Conservation (phyloP, 2,329 filamentous ascomycete genomes). For the Aspergillus pseudonomiae region DNA sequence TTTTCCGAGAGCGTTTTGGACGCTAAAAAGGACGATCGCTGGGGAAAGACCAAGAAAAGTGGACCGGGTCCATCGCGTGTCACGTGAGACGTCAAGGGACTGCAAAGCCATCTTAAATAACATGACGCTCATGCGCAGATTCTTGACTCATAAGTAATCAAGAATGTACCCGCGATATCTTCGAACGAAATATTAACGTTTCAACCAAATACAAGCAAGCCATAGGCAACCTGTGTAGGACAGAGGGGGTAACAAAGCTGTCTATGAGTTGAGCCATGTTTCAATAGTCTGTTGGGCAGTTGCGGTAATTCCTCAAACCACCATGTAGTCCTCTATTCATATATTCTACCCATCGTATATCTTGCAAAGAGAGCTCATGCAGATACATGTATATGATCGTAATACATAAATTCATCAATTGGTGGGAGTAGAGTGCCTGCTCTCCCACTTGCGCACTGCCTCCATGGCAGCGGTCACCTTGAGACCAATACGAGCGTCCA, state of each 20-base stretch:
- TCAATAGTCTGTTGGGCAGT: not conserved
- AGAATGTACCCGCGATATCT: too few species aligned
- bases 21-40: not conserved
- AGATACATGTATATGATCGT: constrained; percentile 15
- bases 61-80: not conserved
- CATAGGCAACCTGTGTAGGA: too few species aligned
- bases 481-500: constrained; percentile 60
- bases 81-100: not conserved
- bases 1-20: constrained; percentile 14
- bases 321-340: not conserved
- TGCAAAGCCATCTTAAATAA: too few species aligned
- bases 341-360: not conserved
- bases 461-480: constrained; percentile 52
- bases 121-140: too few species aligned
- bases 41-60: not conserved
- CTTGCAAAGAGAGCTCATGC: not conserved
- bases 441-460: constrained; percentile 49
- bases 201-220: too few species aligned
- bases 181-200: too few species aligned
- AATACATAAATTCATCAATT: constrained; percentile 19
- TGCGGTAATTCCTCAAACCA: not conserved
- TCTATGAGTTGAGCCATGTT: not conserved
- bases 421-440: constrained; percentile 22
- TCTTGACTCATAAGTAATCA: too few species aligned
- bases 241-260: too few species aligned